These are phyloP conservation scores for Moricandia arvensis DNA, from an alignment of 345 rosid species.

Conservation along the genomic window DNA sequence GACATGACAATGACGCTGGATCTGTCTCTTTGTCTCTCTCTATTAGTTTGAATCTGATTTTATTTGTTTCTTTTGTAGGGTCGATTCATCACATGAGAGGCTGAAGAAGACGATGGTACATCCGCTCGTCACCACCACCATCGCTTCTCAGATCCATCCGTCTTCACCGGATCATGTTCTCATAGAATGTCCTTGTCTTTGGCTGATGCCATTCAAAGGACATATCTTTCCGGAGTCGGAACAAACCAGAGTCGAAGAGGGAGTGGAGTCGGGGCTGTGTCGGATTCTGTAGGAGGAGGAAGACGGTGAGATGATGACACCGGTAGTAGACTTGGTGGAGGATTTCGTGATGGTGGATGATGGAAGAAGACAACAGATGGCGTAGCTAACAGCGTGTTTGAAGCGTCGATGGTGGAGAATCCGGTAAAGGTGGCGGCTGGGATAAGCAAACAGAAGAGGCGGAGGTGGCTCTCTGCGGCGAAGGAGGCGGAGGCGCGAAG, in stretches of 20 bases:
- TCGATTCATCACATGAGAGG: background rate
- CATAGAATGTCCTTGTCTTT: no score
- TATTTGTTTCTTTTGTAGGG: background rate
- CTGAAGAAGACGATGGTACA: background rate
- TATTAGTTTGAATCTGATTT: background rate
- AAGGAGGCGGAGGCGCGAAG: background rate
- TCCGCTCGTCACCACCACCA: background rate
- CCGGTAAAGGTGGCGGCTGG: background rate
- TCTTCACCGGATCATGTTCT: background rate
- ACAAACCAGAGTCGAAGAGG: background rate
- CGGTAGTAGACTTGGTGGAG: background rate
- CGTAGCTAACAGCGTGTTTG: background rate
- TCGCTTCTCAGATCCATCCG: background rate
- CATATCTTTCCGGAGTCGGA: background rate
- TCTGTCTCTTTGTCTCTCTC: background rate
- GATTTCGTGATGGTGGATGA: background rate
- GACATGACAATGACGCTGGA: background rate
- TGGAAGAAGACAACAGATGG: background rate
- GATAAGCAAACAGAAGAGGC: no score
- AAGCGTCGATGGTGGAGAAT: background rate
- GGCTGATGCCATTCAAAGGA: no score
- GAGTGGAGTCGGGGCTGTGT: background rate
- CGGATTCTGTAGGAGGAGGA: background rate
- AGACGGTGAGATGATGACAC: background rate
- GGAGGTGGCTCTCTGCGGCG: background rate